These are phyloP conservation scores for Parsonsia alboflavescens DNA, from an alignment of 257 asterid genomes.

Conservation along the genomic window DNA sequence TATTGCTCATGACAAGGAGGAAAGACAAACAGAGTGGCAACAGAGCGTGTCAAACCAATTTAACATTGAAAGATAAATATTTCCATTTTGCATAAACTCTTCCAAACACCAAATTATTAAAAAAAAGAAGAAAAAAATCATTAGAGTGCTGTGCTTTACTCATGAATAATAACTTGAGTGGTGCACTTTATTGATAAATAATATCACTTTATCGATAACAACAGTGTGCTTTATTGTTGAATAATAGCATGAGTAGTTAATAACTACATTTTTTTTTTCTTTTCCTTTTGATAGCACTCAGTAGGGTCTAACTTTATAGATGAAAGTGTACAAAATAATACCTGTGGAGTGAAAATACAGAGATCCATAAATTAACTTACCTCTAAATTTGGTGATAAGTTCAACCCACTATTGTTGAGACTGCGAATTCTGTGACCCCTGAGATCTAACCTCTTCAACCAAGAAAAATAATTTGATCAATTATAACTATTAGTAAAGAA, in stretches of 20 bases:
- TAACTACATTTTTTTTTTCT: neutral
- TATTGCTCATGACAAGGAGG: neutral
- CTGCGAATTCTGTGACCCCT: conserved; percentile 90
- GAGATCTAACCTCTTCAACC: conserved; percentile 90
- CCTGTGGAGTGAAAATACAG: neutral
- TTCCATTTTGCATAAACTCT: neutral
- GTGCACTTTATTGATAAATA: no score
- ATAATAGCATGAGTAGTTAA: neutral
- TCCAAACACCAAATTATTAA: neutral
- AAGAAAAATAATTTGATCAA: conserved; percentile 20
- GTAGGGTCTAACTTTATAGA: neutral
- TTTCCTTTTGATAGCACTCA: neutral
- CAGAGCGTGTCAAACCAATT: neutral
- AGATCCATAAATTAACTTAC: conserved; percentile 31
- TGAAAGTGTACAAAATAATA: neutral
- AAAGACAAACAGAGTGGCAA: neutral
- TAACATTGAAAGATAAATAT: neutral
- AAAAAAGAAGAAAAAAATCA: no score
- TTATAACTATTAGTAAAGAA: neutral
- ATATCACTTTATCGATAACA: no score
- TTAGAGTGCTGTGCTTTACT: neutral
- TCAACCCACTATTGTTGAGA: conserved; percentile 66
- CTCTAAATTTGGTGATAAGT: conserved; percentile 83
- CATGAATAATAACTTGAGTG: no score
- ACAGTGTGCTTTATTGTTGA: no score